Conservation (phyloP, 495 filamentous ascomycete genomes). For the Tuber calosporum region DNA sequence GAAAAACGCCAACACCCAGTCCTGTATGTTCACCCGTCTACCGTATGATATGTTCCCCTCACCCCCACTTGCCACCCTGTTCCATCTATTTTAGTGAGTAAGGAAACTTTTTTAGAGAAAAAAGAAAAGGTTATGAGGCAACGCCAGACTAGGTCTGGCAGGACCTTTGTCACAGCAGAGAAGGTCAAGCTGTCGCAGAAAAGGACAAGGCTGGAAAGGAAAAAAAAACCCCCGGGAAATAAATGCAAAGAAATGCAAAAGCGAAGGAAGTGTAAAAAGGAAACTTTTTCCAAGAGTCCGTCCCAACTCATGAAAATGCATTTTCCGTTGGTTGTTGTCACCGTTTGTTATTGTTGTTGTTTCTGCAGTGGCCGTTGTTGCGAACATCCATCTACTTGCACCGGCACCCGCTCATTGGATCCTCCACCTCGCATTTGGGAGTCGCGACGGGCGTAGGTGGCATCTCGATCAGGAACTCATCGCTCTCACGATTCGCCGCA, state of each 20-base stretch:
- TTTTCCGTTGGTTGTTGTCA: background rate
- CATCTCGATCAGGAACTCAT: slow-evolving; percentile 35
- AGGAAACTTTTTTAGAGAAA: background rate
- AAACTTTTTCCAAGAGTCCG: background rate
- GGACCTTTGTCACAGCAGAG: background rate
- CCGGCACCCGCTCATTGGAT: slow-evolving; percentile 21
- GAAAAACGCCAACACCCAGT: slow-evolving; percentile 1
- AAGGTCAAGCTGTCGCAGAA: background rate
- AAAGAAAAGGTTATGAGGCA: background rate
- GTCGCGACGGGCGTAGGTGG: slow-evolving; percentile 36
- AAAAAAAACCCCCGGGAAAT: too few species aligned
- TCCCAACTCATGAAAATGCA: background rate
- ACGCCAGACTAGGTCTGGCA: background rate
- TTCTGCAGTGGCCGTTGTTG: background rate
- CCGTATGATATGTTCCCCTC: background rate
- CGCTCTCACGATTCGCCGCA: slow-evolving; percentile 38
- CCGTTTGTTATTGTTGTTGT: too few species aligned
- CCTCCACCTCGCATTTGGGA: slow-evolving; percentile 29
- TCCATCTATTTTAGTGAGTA: slow-evolving; percentile 2
- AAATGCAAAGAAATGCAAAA: background rate
- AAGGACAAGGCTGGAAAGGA: background rate
- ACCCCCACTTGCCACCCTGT: background rate
- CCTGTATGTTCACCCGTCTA: background rate
- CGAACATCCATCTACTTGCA: background rate
- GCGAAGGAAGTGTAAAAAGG: background rate